Conservation (phyloP, 148 eudicot genomes). For the Chenopodium album region DNA sequence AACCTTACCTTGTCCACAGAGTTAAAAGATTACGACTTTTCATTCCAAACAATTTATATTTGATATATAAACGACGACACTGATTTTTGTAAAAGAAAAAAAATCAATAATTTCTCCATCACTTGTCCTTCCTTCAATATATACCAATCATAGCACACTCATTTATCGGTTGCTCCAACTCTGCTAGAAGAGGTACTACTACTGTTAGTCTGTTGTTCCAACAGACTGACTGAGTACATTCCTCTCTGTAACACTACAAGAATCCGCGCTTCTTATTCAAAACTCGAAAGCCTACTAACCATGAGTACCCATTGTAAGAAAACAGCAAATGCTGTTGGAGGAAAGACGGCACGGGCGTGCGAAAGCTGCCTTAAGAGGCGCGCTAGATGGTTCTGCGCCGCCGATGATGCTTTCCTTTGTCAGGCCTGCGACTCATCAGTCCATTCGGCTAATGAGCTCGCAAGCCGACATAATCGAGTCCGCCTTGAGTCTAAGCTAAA, state of each 20-base stretch:
- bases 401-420: conserved; percentile 74
- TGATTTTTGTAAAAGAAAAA: background rate
- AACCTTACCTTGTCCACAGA: background rate
- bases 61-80: background rate
- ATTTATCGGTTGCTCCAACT: background rate
- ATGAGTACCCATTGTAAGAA: background rate
- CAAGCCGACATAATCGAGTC: conserved; percentile 54
- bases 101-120: background rate
- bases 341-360: conserved; percentile 57
- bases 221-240: background rate
- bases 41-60: background rate
- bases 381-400: conserved; percentile 61
- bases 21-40: background rate
- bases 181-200: background rate
- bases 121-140: background rate
- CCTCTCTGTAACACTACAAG: background rate
- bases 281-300: background rate
- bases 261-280: too few relatives aligned
- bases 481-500: conserved; percentile 34
- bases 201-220: background rate
- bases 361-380: conserved; percentile 53
- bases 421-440: conserved; percentile 52
- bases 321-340: conserved; percentile 29
- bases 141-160: background rate
- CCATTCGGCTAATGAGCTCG: conserved; percentile 64